Conservation (phyloP, 2,329 filamentous ascomycete species). For the Lojkania enalia region DNA sequence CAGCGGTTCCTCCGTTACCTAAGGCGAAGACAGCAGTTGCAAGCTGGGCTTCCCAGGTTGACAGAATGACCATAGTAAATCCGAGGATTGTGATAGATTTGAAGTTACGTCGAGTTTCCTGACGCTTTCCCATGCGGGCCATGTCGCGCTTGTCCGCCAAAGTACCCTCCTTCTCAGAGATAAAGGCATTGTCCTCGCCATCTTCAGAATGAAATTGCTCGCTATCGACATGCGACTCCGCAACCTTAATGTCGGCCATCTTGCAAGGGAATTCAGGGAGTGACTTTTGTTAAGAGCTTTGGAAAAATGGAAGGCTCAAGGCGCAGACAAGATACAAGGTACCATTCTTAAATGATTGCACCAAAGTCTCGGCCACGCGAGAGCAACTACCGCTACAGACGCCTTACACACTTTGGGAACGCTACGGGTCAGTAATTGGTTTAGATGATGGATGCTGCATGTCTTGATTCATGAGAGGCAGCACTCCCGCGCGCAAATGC, state of each 20-base stretch:
- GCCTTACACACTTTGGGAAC: background rate
- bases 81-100: conserved; percentile 37
- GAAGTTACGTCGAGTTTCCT: conserved; percentile 40
- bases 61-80: conserved; percentile 39
- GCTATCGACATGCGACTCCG: conserved; percentile 11
- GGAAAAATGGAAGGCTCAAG: background rate
- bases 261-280: background rate
- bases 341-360: background rate
- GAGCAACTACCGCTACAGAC: background rate
- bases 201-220: conserved; percentile 7
- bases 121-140: conserved; percentile 39
- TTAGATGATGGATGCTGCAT: background rate
- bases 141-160: conserved; percentile 28
- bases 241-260: conserved; percentile 16
- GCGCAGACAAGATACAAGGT: background rate
- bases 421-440: background rate
- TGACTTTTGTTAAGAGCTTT: background rate
- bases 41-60: conserved; percentile 37
- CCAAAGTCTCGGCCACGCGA: background rate
- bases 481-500: background rate
- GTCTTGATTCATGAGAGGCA: background rate
- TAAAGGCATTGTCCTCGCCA: conserved; percentile 11
- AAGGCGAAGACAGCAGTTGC: conserved; percentile 27
- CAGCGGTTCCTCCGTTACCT: conserved; percentile 36
- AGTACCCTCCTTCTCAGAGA: conserved; percentile 22